A percentile compares a stretch with the other conserved stretches of the same genome.
phyloP scores from a whole-genome alignment of 2,329 filamentous ascomycete species.

The Monilinia vaccinii-corymbosi region DNA sequence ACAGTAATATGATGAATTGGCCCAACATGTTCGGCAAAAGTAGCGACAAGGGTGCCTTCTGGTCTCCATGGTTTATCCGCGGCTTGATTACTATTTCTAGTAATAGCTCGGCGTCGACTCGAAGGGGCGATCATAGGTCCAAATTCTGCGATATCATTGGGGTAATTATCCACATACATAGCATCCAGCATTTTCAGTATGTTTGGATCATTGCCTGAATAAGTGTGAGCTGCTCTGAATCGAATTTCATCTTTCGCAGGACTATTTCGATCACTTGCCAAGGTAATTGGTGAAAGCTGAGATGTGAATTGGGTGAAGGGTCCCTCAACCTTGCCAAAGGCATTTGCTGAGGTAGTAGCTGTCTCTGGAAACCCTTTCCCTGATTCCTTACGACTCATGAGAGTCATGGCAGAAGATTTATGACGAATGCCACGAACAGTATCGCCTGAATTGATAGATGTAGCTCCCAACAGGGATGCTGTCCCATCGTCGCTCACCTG shows the following conservation, averaged over 20 bases:
- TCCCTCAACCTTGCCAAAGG: conserved; percentile 54
- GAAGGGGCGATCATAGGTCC: conserved; percentile 72
- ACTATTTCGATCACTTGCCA: conserved; percentile 30
- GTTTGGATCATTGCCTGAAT: conserved; percentile 67
- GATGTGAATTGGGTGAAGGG: conserved; percentile 30
- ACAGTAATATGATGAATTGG: conserved; percentile 74
- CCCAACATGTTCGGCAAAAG: conserved; percentile 78
- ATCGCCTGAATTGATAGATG: conserved; percentile 25
- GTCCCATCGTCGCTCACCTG: conserved; percentile 28
- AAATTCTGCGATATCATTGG: conserved; percentile 58
- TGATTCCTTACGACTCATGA: conserved; percentile 48
- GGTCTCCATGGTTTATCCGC: conserved; percentile 67
- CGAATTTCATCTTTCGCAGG: conserved; percentile 34
- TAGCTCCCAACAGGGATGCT: conserved; percentile 22
- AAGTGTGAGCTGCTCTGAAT: conserved; percentile 65
- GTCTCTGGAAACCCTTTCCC: conserved; percentile 56
- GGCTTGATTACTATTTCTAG: conserved; percentile 27
- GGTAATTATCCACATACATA: conserved; percentile 69
- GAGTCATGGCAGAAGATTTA: conserved; percentile 51
- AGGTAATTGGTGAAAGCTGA: conserved; percentile 31
- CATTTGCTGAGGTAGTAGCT: conserved; percentile 53
- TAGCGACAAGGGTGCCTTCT: conserved; percentile 72
- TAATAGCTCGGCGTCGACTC: conserved; percentile 43
- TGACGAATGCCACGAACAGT: conserved; percentile 41
- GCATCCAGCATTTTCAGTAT: conserved; percentile 68